phyloP scores from a whole-genome alignment of 2,329 filamentous ascomycete species.

The Alternaria longipes region DNA sequence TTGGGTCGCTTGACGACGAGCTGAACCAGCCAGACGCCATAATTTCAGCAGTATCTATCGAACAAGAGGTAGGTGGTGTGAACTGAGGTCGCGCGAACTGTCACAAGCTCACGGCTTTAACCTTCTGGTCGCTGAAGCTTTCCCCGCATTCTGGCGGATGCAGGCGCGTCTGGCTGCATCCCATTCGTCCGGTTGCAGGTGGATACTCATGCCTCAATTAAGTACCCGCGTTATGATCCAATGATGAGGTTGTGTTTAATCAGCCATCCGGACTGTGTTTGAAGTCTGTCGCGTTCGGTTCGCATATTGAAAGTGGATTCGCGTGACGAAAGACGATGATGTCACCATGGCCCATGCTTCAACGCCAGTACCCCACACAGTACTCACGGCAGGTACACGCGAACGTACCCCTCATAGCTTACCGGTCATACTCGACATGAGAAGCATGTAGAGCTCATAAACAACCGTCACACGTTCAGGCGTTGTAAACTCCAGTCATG shows the following conservation, averaged over 20 bases:
- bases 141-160: constrained; percentile 35
- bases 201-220: neutral
- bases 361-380: constrained; percentile 4
- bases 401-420: constrained; percentile 9
- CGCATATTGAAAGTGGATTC: constrained; percentile 1
- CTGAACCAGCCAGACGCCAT: constrained; percentile 45
- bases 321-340: constrained; percentile 11
- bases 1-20: constrained; percentile 30
- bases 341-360: constrained; percentile 11
- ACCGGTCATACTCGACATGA: neutral
- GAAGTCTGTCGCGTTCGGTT: constrained; percentile 1
- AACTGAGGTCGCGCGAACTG: constrained; percentile 7
- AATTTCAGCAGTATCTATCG: constrained; percentile 6
- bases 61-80: constrained; percentile 3
- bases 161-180: constrained; percentile 12
- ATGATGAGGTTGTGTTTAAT: constrained; percentile 12
- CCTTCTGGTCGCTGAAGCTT: constrained; percentile 23
- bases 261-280: constrained; percentile 4
- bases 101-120: constrained; percentile 18
- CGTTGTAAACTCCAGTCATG: neutral
- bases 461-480: neutral
- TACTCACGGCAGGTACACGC: constrained; percentile 5
- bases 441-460: neutral
- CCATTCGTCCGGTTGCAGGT: constrained; percentile 16
- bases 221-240: constrained; percentile 2